phyloP scores from a whole-genome alignment of 2,329 filamentous ascomycete genomes.

The Ascochyta lentis region DNA sequence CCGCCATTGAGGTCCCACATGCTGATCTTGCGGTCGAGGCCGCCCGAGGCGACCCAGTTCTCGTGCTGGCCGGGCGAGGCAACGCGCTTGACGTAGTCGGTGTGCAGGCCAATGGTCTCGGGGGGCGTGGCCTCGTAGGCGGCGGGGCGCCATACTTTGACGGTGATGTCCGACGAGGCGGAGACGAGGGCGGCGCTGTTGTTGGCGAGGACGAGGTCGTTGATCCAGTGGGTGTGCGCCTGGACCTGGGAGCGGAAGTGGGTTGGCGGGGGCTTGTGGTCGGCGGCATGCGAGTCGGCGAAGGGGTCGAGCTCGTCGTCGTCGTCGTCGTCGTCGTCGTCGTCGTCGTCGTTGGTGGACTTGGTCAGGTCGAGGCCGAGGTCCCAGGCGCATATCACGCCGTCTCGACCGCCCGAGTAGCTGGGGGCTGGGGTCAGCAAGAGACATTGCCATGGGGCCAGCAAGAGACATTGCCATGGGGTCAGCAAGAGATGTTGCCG shows the following conservation, averaged over 20 bases:
- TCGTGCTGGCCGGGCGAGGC: constrained; percentile 74
- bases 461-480: no score
- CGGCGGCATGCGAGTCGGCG: constrained; percentile 41
- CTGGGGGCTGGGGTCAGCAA: constrained; percentile 50
- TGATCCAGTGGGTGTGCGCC: constrained; percentile 96
- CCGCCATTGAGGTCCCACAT: constrained; percentile 92
- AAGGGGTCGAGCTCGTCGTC: constrained; percentile 51
- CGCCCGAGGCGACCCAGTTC: constrained; percentile 92
- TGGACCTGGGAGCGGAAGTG: constrained; percentile 69
- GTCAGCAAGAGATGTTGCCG: not conserved
- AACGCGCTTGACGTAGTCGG: constrained; percentile 95
- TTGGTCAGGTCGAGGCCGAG: constrained; percentile 72
- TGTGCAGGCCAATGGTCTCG: constrained; percentile 86
- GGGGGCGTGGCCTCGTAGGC: constrained; percentile 69
- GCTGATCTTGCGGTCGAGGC: constrained; percentile 88
- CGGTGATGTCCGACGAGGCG: constrained; percentile 90
- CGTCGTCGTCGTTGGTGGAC: not conserved
- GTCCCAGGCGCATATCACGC: constrained; percentile 95
- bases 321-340: constrained; percentile 33
- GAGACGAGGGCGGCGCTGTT: constrained; percentile 82
- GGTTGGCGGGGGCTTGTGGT: constrained; percentile 54
- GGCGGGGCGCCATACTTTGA: constrained; percentile 87
- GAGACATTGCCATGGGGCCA: no score
- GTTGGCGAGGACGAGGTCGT: constrained; percentile 84
- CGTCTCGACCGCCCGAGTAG: constrained; percentile 95